phyloP scores from a whole-genome alignment of 495 filamentous ascomycete species.

The Trichoderma orchidacearum region DNA sequence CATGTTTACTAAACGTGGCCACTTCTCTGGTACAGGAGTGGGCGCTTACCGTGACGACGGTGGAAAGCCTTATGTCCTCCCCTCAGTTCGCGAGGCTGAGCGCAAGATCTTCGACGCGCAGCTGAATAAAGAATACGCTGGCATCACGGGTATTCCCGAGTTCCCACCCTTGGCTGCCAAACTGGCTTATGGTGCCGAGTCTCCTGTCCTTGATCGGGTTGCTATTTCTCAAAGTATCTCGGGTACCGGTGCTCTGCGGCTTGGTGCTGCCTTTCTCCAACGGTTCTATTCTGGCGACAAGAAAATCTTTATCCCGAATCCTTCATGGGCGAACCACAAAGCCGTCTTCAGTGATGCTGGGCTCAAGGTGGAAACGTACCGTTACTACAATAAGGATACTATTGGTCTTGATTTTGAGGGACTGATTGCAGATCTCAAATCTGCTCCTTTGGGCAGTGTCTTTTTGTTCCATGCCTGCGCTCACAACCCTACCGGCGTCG shows the following conservation, averaged over 20 bases:
- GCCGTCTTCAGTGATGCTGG: constrained; percentile 92
- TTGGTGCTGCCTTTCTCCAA: constrained; percentile 84
- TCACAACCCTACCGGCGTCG: constrained; percentile 96
- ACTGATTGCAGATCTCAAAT: constrained; percentile 80
- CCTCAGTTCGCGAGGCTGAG: constrained; percentile 82
- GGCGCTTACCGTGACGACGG: constrained; percentile 84
- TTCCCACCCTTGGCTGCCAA: constrained; percentile 86
- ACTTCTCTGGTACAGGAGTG: constrained; percentile 36
- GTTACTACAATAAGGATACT: constrained; percentile 98
- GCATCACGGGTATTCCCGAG: constrained; percentile 85
- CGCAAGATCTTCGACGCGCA: constrained; percentile 63
- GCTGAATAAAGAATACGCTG: constrained; percentile 94
- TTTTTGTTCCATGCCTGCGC: constrained; percentile 95
- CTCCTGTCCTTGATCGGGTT: constrained; percentile 61
- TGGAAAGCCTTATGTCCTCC: constrained; percentile 94
- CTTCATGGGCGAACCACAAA: constrained; percentile 97
- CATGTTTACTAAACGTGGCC: constrained; percentile 7
- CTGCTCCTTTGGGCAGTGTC: constrained; percentile 71
- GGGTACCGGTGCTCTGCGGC: constrained; percentile 87
- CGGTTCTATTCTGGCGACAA: constrained; percentile 82
- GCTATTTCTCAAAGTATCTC: constrained; percentile 97
- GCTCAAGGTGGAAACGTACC: constrained; percentile 81
- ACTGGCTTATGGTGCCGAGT: constrained; percentile 79
- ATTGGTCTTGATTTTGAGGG: constrained; percentile 97
- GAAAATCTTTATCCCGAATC: constrained; percentile 88